Conservation (phyloP, 306 rosid genomes). For the Nissolia schottii region DNA sequence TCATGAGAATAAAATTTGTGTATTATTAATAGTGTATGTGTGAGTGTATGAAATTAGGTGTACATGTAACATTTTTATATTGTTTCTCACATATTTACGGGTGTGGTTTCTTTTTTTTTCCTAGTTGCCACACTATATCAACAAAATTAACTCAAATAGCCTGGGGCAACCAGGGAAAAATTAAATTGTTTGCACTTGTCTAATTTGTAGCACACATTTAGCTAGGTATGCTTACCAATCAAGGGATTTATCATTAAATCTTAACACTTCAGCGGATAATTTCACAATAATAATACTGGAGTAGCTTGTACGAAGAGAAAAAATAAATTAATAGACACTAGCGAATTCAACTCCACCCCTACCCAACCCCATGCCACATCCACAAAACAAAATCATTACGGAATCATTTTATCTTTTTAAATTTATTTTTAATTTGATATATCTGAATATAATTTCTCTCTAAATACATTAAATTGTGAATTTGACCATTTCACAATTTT, state of each 20-base stretch:
- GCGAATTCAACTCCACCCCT: background rate
- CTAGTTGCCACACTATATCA: background rate
- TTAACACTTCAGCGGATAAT: background rate
- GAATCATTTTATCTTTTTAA: too few relatives aligned
- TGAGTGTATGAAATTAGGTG: too few relatives aligned
- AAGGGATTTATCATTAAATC: background rate
- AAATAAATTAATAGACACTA: background rate
- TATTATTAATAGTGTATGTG: too few relatives aligned
- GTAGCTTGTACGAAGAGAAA: slow-evolving; percentile 7
- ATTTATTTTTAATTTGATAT: too few relatives aligned
- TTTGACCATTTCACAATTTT: too few relatives aligned
- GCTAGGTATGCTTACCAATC: background rate
- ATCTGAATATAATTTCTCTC: too few relatives aligned
- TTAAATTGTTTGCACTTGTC: background rate
- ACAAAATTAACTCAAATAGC: background rate
- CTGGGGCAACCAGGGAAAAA: background rate
- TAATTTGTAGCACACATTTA: background rate
- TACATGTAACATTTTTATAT: too few relatives aligned
- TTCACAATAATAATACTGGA: background rate
- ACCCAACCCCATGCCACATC: background rate
- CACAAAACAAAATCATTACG: too few relatives aligned
- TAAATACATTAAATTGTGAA: too few relatives aligned
- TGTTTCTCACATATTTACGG: background rate
- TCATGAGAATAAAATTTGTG: too few relatives aligned
- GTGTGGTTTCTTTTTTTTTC: background rate